phyloP scores from a whole-genome alignment of 495 filamentous ascomycete genomes.

The Daldinia decipiens region DNA sequence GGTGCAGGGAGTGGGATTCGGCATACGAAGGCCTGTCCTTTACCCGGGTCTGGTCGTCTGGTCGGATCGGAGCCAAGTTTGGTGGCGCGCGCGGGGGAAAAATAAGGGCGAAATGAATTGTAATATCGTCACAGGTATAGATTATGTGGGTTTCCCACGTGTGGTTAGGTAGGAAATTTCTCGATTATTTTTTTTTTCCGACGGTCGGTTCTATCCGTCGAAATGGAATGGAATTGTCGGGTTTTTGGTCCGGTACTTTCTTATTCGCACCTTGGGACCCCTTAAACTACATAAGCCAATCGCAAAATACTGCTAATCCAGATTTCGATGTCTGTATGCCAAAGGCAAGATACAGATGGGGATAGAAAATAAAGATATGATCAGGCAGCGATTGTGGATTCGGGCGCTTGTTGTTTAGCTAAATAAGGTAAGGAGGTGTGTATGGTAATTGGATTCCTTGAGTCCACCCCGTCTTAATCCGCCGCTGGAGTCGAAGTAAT shows the following conservation, averaged over 20 bases:
- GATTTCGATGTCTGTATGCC: slow-evolving; percentile 12
- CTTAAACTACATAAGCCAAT: slow-evolving; percentile 9
- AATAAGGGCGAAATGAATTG: slow-evolving; percentile 14
- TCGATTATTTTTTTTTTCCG: slow-evolving; percentile 6
- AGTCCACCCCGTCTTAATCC: neutral
- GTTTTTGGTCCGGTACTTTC: slow-evolving; percentile 9
- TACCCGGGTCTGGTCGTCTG: slow-evolving; percentile 4
- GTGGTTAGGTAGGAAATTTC: slow-evolving; percentile 11
- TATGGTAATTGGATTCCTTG: neutral
- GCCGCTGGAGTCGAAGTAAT: neutral
- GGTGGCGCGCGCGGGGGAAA: neutral
- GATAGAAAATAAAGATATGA: slow-evolving; percentile 10
- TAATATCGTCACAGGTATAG: slow-evolving; percentile 31
- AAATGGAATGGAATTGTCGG: slow-evolving; percentile 11
- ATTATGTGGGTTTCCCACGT: slow-evolving; percentile 12
- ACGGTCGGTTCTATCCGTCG: slow-evolving; percentile 27
- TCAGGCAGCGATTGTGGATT: slow-evolving; percentile 32
- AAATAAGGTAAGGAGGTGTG: slow-evolving; percentile 12
- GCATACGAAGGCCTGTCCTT: slow-evolving; percentile 32
- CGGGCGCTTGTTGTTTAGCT: slow-evolving; percentile 17
- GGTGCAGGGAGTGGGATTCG: slow-evolving; percentile 20
- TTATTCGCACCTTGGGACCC: slow-evolving; percentile 7
- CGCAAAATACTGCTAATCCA: slow-evolving; percentile 14
- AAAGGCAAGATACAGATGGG: slow-evolving; percentile 12
- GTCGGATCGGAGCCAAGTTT: slow-evolving; percentile 11